Conservation (phyloP, 2,329 filamentous ascomycete species). For the Clathrospora elynae region DNA sequence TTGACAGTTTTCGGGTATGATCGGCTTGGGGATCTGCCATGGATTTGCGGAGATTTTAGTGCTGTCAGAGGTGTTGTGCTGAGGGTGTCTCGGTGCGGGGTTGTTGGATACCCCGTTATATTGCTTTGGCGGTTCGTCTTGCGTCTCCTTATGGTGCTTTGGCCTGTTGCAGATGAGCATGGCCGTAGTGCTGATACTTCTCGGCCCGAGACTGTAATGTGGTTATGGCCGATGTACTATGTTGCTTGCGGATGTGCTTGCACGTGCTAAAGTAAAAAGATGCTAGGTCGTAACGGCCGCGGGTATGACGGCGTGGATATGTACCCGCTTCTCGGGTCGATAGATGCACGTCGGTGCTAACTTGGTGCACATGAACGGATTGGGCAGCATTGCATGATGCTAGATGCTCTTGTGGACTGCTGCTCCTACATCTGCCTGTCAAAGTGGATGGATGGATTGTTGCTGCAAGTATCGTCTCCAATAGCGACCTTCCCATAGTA, state of each 20-base stretch:
- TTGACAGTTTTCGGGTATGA: conserved; percentile 21
- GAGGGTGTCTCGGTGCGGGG: conserved; percentile 32
- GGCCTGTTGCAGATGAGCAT: too few species aligned
- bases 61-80: conserved; percentile 9
- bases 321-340: conserved; percentile 33
- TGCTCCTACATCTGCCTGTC: conserved; percentile 19
- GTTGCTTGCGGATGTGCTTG: too few species aligned
- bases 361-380: conserved; percentile 29
- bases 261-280: conserved; percentile 7
- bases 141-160: too few species aligned
- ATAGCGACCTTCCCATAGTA: background rate
- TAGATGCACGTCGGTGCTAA: conserved; percentile 24
- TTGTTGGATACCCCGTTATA: conserved; percentile 9
- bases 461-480: conserved; percentile 3
- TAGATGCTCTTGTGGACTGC: conserved; percentile 19
- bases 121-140: too few species aligned
- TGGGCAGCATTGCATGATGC: conserved; percentile 45
- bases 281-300: conserved; percentile 25
- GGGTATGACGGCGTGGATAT: conserved; percentile 29
- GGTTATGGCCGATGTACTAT: too few species aligned
- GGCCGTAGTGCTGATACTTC: too few species aligned
- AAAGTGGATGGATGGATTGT: conserved; percentile 14
- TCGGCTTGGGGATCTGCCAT: conserved; percentile 33
- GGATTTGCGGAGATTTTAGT: conserved; percentile 32
- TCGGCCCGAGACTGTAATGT: too few species aligned